A percentile compares a stretch with the other conserved stretches of the same genome.
Evolutionary conservation across 768 basidiomycete genomes (phyloP).

Genomic region (Cystobasidium tubakii): DNA sequence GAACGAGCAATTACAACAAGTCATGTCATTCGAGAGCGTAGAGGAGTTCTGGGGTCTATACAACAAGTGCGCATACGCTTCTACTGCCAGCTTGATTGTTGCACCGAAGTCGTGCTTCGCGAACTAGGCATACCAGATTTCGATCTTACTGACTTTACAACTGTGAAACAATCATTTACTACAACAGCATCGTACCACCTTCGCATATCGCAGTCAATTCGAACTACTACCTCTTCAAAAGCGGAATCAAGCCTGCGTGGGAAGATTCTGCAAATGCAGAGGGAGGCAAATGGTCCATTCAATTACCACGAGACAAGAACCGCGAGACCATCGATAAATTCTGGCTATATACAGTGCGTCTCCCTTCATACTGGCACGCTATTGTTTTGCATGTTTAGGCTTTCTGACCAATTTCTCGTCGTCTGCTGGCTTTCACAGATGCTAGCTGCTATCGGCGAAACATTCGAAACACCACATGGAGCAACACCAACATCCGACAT

Average conservation of each 20-base stretch:
- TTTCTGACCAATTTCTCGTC: background rate
- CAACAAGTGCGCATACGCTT: slow-evolving; percentile 36
- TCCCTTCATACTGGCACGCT: background rate
- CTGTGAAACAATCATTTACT: slow-evolving; percentile 48
- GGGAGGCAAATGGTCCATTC: slow-evolving; percentile 98
- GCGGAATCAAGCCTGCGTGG: slow-evolving; percentile 50
- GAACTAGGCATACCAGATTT: slow-evolving; percentile 62
- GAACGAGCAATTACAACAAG: slow-evolving; percentile 98
- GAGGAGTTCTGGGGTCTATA: slow-evolving; percentile 87
- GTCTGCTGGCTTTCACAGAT: slow-evolving; percentile 58
- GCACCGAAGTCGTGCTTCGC: background rate
- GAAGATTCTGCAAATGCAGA: slow-evolving; percentile 72
- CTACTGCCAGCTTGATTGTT: background rate
- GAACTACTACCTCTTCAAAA: slow-evolving; percentile 99
- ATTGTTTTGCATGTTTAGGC: slow-evolving; percentile 37
- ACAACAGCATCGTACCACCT: slow-evolving; percentile 96
- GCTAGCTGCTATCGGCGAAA: slow-evolving; percentile 98
- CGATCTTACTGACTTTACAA: background rate
- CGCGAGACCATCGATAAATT: slow-evolving; percentile 75
- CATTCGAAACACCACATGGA: slow-evolving; percentile 77
- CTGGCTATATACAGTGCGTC: slow-evolving; percentile 91
- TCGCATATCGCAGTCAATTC: slow-evolving; percentile 87
- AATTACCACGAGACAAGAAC: slow-evolving; percentile 93
- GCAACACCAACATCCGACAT: slow-evolving; percentile 52
- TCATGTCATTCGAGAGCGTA: slow-evolving; percentile 90